phyloP scores from a whole-genome alignment of 2,329 filamentous ascomycete genomes.

The Didymella lethalis region DNA sequence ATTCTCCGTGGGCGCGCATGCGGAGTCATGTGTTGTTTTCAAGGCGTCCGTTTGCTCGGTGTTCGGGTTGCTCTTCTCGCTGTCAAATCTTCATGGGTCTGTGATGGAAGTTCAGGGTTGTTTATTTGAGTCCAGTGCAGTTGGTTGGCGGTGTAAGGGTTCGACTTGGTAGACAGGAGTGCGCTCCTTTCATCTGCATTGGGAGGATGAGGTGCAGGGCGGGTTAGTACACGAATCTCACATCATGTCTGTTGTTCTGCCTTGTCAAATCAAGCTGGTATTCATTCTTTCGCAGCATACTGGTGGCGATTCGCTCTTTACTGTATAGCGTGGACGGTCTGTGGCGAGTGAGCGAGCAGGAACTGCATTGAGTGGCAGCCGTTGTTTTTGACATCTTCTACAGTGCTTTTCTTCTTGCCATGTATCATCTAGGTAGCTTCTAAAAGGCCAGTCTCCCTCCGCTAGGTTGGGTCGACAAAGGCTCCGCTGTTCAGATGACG shows the following conservation, averaged over 20 bases:
- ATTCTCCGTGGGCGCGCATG: slow-evolving; percentile 34
- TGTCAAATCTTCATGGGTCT: slow-evolving; percentile 36
- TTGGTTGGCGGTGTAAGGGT: slow-evolving; percentile 25
- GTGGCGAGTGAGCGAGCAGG: slow-evolving; percentile 20
- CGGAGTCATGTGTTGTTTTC: slow-evolving; percentile 38
- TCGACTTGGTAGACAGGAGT: slow-evolving; percentile 30
- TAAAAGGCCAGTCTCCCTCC: slow-evolving; percentile 34
- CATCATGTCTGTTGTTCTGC: slow-evolving; percentile 45
- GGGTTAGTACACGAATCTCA: slow-evolving; percentile 44
- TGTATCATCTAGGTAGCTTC: slow-evolving; percentile 45
- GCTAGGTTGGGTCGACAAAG: slow-evolving; percentile 29
- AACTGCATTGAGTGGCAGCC: slow-evolving; percentile 24
- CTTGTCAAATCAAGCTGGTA: slow-evolving; percentile 28
- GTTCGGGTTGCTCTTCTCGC: slow-evolving; percentile 41
- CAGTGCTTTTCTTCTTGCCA: slow-evolving; percentile 36
- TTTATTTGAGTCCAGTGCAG: slow-evolving; percentile 28
- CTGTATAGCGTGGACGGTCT: slow-evolving; percentile 30
- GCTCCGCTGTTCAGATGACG: slow-evolving; percentile 26
- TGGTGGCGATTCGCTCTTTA: slow-evolving; percentile 36
- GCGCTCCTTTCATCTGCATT: slow-evolving; percentile 32
- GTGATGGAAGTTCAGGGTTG: slow-evolving; percentile 37
- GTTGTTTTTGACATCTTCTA: slow-evolving; percentile 15
- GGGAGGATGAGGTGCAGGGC: slow-evolving; percentile 30
- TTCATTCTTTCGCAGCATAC: slow-evolving; percentile 26
- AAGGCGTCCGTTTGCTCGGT: slow-evolving; percentile 49